Conservation (phyloP, 2,329 filamentous ascomycete species). For the Penicillium occitanis region DNA sequence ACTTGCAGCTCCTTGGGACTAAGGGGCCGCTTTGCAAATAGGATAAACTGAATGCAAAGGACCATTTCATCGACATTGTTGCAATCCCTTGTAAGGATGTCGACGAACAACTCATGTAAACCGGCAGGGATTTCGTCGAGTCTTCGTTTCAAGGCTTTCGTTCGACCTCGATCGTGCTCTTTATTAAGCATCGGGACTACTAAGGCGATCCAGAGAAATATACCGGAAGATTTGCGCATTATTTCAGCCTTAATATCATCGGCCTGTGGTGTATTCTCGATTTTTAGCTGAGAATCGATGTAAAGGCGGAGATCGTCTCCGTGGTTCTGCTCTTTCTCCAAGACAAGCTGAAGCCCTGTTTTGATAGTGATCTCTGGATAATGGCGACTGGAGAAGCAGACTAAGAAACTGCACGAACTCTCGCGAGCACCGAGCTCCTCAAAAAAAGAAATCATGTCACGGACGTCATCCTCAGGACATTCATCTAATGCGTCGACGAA, state of each 20-base stretch:
- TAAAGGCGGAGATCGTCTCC: conserved; percentile 37
- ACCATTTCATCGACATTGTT: conserved; percentile 31
- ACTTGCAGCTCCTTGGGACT: not conserved
- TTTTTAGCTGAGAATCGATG: conserved; percentile 32
- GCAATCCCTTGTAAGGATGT: conserved; percentile 52
- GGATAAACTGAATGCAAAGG: not conserved
- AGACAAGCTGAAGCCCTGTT: conserved; percentile 30
- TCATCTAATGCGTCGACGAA: conserved; percentile 50
- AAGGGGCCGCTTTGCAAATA: not conserved
- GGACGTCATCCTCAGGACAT: conserved; percentile 38
- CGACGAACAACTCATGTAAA: conserved; percentile 52
- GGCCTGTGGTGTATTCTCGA: not conserved
- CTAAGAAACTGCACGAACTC: conserved; percentile 27
- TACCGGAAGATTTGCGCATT: conserved; percentile 39
- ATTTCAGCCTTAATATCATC: conserved; percentile 27
- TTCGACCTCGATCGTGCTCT: conserved; percentile 34
- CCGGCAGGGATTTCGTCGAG: conserved; percentile 43
- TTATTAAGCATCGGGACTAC: conserved; percentile 48
- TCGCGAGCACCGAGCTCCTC: not conserved
- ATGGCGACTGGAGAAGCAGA: conserved; percentile 45
- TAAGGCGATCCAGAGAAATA: conserved; percentile 50
- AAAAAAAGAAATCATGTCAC: conserved; percentile 32
- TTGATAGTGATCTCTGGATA: conserved; percentile 42
- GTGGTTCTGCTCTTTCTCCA: conserved; percentile 40
- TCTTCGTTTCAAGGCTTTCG: conserved; percentile 19